Conservation (phyloP, 1,284 basidiomycete genomes). For the Cryptococcus amylolentus region DNA sequence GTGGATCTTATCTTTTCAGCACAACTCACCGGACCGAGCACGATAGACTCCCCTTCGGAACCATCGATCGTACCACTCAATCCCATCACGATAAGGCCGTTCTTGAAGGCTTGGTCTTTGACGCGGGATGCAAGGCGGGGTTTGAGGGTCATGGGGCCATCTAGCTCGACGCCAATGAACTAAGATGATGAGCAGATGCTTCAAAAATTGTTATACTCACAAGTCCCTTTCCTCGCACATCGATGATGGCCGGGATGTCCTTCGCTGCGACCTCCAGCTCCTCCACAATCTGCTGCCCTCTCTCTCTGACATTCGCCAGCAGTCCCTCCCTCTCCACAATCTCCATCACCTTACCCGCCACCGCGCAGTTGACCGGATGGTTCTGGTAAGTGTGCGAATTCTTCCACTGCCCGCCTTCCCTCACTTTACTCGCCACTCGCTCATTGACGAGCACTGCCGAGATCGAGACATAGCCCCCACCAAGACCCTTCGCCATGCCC, state of each 20-base stretch:
- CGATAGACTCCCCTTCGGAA: slow-evolving; percentile 23
- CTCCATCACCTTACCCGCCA: slow-evolving; percentile 71
- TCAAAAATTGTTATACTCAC: slow-evolving; percentile 58
- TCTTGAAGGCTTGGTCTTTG: slow-evolving; percentile 26
- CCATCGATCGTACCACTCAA: slow-evolving; percentile 30
- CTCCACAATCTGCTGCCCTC: slow-evolving; percentile 23
- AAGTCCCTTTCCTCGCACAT: slow-evolving; percentile 57
- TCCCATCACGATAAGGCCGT: slow-evolving; percentile 26
- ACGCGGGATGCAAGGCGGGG: slow-evolving; percentile 27
- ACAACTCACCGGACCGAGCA: slow-evolving; percentile 24
- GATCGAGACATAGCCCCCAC: slow-evolving; percentile 77
- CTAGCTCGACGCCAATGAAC: slow-evolving; percentile 33
- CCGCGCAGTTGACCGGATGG: slow-evolving; percentile 71
- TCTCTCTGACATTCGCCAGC: slow-evolving; percentile 21
- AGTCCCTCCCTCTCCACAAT: slow-evolving; percentile 67
- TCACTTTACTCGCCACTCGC: slow-evolving; percentile 64
- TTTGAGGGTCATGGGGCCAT: slow-evolving; percentile 16
- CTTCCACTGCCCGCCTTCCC: slow-evolving; percentile 54
- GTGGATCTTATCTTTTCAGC: not conserved
- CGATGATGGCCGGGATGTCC: slow-evolving; percentile 19
- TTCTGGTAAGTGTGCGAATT: slow-evolving; percentile 85
- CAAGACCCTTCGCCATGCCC: slow-evolving; percentile 80
- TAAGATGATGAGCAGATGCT: not conserved
- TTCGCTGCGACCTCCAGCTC: slow-evolving; percentile 19
- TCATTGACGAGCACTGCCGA: slow-evolving; percentile 70